Percentiles rank a stretch among this genome's conserved stretches.
Evolutionary conservation across 345 rosid genomes (phyloP).

Genomic region (Populus pruinosa): DNA sequence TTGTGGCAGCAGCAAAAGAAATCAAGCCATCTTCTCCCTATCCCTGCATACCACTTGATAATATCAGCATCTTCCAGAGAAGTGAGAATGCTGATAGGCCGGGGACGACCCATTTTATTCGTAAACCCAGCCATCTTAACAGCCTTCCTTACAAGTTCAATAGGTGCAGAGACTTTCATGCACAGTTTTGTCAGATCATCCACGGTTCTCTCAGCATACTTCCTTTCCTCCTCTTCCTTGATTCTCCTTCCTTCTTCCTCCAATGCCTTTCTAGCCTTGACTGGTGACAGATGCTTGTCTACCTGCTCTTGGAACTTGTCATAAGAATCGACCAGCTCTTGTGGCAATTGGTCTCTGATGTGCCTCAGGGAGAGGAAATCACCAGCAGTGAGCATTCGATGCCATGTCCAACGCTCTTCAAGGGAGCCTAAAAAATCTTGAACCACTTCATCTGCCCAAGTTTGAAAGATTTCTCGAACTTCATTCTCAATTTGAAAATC

Average conservation of each 20-base stretch:
- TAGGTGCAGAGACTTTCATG: conserved; percentile 78
- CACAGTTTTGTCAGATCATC: conserved; percentile 71
- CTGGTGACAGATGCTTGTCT: conserved; percentile 62
- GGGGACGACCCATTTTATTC: conserved; percentile 86
- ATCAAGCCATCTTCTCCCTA: conserved; percentile 89
- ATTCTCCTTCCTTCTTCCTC: conserved; percentile 63
- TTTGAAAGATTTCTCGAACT: conserved; percentile 56
- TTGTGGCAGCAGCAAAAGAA: conserved; percentile 94
- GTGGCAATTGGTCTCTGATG: conserved; percentile 74
- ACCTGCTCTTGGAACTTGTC: conserved; percentile 82
- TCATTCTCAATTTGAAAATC: conserved; percentile 61
- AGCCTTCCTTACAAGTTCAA: conserved; percentile 76
- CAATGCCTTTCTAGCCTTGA: conserved; percentile 51
- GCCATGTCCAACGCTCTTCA: conserved; percentile 79
- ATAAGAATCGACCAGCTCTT: conserved; percentile 66
- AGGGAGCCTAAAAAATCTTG: conserved; percentile 68
- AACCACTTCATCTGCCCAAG: conserved; percentile 78
- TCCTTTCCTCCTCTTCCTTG: conserved; percentile 61
- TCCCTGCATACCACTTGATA: conserved; percentile 90
- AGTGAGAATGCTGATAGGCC: conserved; percentile 62
- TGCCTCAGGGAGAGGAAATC: conserved; percentile 72
- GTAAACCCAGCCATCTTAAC: conserved; percentile 82
- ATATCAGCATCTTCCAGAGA: conserved; percentile 82
- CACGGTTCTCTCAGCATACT: conserved; percentile 62
- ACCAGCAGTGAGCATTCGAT: conserved; percentile 72